Percentiles rank a stretch among this genome's conserved stretches.
These are phyloP conservation scores for Cudoniella acicularis DNA, from an alignment of 495 filamentous ascomycete species.

Conservation along the genomic window DNA sequence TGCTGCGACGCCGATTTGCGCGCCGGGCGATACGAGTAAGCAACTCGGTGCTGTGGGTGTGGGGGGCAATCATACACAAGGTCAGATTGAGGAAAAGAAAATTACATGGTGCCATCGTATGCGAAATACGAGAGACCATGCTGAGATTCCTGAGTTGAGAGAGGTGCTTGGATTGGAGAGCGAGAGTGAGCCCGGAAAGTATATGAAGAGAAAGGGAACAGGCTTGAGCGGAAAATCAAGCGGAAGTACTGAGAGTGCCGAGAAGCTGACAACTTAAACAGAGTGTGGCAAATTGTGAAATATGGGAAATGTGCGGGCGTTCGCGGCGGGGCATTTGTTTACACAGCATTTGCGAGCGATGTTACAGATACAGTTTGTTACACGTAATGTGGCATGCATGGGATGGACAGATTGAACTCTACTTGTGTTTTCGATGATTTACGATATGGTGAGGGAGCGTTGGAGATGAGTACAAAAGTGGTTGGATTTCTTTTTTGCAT, in stretches of 20 bases:
- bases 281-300: no score
- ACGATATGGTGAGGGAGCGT: no score
- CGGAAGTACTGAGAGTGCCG: slow-evolving; percentile 21
- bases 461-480: no score
- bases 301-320: no score
- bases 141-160: slow-evolving; percentile 61
- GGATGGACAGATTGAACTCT: no score
- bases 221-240: slow-evolving; percentile 40
- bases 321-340: no score
- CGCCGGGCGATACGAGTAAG: neutral
- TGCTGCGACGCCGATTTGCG: slow-evolving; percentile 6
- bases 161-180: slow-evolving; percentile 58
- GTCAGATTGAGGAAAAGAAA: slow-evolving; percentile 44
- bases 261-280: no score
- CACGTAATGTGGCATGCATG: no score
- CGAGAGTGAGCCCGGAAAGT: slow-evolving; percentile 31
- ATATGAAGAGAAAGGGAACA: slow-evolving; percentile 39
- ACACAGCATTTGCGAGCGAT: no score
- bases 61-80: neutral
- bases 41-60: neutral
- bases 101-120: slow-evolving; percentile 84
- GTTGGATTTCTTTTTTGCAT: no score
- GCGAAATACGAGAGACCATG: slow-evolving; percentile 74
- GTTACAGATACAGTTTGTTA: no score
- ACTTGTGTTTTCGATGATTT: no score